Evolutionary conservation across 805 yeast genomes (phyloP), one percentile per base, ranked within the genome.

Genomic region (Saccharomycopsis sp.): DNA sequence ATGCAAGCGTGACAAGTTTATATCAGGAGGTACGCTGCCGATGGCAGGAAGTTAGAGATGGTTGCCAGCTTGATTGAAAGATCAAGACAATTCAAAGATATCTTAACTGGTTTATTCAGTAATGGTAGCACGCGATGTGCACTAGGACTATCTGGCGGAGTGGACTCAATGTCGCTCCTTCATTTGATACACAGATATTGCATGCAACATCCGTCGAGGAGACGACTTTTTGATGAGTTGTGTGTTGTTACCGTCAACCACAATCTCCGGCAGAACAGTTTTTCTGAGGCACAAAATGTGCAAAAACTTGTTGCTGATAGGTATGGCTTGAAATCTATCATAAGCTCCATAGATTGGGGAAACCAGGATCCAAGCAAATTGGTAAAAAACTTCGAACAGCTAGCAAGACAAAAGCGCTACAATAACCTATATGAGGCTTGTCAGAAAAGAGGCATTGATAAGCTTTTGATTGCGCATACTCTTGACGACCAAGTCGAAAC

Each of bases 141-240:
- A 8, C 16, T 44, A 44, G 48, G 48, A 18, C 12, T 44, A 44
- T 44, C 48, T 7, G 48, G 48, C 8, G 48, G 48, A 44, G 48
- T 44, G 48, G 48, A 44, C 48, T 44, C 48, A 44, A 44, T 44
- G 48, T 44, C 48, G 7, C 21, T 44, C 7, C 48, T 44, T 18
- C 21, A 18, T 20, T 44, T 44, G 21, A 18, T 44, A 18, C 21
- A 16, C 21, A 18, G 16, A 44, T 12, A 44, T 44, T 44, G 21
- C 16, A 16, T 18, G 4, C 18, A 18, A 44, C 8, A 44, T 44
- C 18, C 18, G 16, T 5, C 12, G 7, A 44, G 7, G 21, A 18
- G 20, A 16, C 48, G 16, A 12, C 16, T 44, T 12, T 16, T 16
- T 7, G 7, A 44, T 7, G 12, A 12, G 8, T 12, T 44, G 21